Evolutionary conservation across 768 basidiomycete genomes (phyloP).

Genomic region (Suillus occidentalis): DNA sequence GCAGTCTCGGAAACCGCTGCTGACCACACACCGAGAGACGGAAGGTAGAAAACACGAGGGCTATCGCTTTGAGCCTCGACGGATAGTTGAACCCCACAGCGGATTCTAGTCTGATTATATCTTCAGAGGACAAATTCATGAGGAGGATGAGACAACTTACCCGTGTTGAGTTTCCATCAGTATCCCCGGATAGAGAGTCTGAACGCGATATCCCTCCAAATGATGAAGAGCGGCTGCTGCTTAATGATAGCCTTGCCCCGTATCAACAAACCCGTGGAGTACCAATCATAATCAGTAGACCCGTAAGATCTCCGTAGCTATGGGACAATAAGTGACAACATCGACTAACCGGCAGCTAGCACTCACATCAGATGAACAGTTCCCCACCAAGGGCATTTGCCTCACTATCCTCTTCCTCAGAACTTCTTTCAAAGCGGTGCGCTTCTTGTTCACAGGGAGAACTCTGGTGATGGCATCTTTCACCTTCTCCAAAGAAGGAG

Average conservation of each 20-base stretch:
- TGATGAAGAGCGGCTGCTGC: constrained; percentile 91
- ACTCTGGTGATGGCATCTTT: constrained; percentile 71
- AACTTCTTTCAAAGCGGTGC: constrained; percentile 89
- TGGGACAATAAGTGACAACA: constrained; percentile 10
- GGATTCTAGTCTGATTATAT: constrained; percentile 76
- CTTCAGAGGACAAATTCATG: constrained; percentile 4
- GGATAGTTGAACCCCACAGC: constrained; percentile 92
- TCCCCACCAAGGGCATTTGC: constrained; percentile 87
- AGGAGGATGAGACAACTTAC: constrained; percentile 44
- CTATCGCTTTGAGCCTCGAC: constrained; percentile 97
- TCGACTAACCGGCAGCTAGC: not conserved
- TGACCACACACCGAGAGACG: constrained; percentile 85
- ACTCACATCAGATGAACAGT: constrained; percentile 81
- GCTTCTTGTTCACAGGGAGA: constrained; percentile 78
- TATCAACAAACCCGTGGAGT: constrained; percentile 76
- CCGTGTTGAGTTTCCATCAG: constrained; percentile 87
- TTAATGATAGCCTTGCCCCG: too few relatives aligned
- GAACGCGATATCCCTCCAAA: constrained; percentile 93
- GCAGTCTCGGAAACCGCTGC: constrained; percentile 81
- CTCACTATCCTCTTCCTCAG: constrained; percentile 78
- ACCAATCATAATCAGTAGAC: constrained; percentile 88
- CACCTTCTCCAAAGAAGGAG: constrained; percentile 75
- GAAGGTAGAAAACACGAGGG: constrained; percentile 94
- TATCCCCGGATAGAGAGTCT: constrained; percentile 88
- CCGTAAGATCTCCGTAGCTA: constrained; percentile 89